Percentiles rank a stretch among this genome's conserved stretches.
Conservation (phyloP, 192 early-diverging fungal genomes). For the Martensiomyces pterosporus region DNA sequence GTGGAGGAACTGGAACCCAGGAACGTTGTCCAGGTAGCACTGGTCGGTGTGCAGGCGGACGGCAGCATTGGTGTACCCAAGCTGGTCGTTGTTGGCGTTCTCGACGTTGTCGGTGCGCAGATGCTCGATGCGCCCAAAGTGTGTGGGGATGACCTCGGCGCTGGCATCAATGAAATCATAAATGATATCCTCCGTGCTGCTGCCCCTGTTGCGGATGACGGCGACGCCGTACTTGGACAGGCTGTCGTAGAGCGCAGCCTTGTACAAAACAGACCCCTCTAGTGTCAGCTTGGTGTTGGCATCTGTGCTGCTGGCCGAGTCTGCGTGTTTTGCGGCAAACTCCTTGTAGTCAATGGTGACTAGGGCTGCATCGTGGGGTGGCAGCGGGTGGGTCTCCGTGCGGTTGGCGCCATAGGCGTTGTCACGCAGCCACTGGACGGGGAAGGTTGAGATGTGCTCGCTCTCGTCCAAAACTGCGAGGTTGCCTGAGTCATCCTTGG, state of each 20-base stretch:
- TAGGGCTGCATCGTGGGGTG: conserved; percentile 30
- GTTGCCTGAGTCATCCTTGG: conserved; percentile 32
- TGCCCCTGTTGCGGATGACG: conserved; percentile 42
- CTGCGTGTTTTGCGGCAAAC: conserved; percentile 7
- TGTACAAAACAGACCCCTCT: conserved; percentile 19
- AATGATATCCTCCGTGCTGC: conserved; percentile 48
- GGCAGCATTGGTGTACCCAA: conserved; percentile 48
- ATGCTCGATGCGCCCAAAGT: conserved; percentile 52
- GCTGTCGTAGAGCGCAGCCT: conserved; percentile 19
- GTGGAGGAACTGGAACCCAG: conserved; percentile 50
- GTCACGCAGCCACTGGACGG: conserved; percentile 32
- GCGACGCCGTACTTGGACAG: conserved; percentile 44
- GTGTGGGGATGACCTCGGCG: conserved; percentile 43
- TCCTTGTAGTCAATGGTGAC: conserved; percentile 39
- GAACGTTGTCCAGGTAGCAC: conserved; percentile 39
- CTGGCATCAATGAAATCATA: conserved; percentile 45
- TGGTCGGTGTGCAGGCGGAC: conserved; percentile 48
- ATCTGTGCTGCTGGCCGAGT: background rate
- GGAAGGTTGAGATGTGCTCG: conserved; percentile 35
- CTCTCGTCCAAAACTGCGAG: conserved; percentile 24
- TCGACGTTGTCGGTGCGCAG: conserved; percentile 48
- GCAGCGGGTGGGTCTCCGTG: conserved; percentile 22
- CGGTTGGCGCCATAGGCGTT: conserved; percentile 41
- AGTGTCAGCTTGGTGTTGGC: conserved; percentile 2
- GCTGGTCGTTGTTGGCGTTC: conserved; percentile 51